phyloP scores from a whole-genome alignment of 1,284 basidiomycete species.

The Singerocomus inundabilis region DNA sequence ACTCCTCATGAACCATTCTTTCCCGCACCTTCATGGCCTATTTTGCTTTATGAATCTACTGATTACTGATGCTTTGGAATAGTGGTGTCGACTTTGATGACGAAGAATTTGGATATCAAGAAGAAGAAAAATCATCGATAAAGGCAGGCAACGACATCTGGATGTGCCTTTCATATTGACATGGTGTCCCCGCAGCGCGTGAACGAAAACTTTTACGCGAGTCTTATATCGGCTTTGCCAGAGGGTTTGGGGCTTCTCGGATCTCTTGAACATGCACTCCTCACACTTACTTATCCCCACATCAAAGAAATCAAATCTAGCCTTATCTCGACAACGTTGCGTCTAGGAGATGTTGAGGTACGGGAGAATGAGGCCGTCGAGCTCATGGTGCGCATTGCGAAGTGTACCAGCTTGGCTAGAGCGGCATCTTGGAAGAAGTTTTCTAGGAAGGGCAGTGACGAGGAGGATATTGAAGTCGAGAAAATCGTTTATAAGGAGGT shows the following conservation, averaged over 20 bases:
- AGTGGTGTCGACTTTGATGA: conserved; percentile 89
- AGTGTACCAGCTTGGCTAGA: conserved; percentile 74
- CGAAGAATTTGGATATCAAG: conserved; percentile 58
- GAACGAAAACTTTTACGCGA: conserved; percentile 78
- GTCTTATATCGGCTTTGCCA: conserved; percentile 46
- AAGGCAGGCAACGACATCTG: conserved; percentile 50
- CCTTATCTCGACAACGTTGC: conserved; percentile 60
- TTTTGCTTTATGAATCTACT: neutral
- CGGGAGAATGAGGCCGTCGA: conserved; percentile 70
- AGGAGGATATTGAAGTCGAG: conserved; percentile 32
- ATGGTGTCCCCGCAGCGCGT: conserved; percentile 46
- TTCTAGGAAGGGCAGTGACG: conserved; percentile 34
- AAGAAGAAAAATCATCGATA: conserved; percentile 65
- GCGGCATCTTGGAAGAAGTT: conserved; percentile 86
- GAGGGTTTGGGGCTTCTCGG: conserved; percentile 56
- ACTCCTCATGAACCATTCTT: neutral
- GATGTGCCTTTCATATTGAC: conserved; percentile 2
- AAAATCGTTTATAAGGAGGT: conserved; percentile 50
- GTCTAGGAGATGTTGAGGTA: conserved; percentile 71
- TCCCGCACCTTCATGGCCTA: neutral
- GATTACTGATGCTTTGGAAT: conserved; percentile 10
- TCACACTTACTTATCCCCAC: conserved; percentile 67
- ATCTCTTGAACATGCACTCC: conserved; percentile 68
- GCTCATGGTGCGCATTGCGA: conserved; percentile 76
- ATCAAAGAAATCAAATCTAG: conserved; percentile 68